Evolutionary conservation across 768 basidiomycete species (phyloP), one percentile per base, ranked within the genome.

Genomic region (Podaxis rugospora): DNA sequence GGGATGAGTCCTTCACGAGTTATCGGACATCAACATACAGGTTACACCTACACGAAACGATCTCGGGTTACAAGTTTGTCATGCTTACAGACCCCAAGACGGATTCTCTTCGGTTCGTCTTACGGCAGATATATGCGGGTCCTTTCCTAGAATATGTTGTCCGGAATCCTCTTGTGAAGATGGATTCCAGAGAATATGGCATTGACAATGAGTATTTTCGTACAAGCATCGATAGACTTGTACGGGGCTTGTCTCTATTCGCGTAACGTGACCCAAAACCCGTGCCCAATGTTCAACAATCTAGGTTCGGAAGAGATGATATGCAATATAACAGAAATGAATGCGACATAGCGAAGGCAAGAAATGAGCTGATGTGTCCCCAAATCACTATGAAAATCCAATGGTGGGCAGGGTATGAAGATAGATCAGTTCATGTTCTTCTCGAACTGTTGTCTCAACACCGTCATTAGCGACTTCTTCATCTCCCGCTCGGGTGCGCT

Each of bases 101-200:
- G 39, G 95, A 98, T 63, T 90, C 90, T 1, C 78, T 95, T 50
- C 88, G 90, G 16, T 87, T 87, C 67, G 79, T 93, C 56, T 75
- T 98, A 40, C 86, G 90, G n/a, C 90, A 93, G 69, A 85, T 98
- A 65, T 95, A 98, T 72, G 80, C 83, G n/a, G 94, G 93, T 2
- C 93, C 95, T 0, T 98, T 98, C 76, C 73, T 97, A 46, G 93
- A 97, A 72, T 93, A 88, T 69, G 94, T 97, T 32, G 93, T 95
- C 49, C 85, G 93, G 56, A 98, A 98, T 69, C 96, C 96, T 2
- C 79, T 98, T 35, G 81, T 90, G 3, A 79, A 78, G 51, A 89
- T 94, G 85, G 91, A 97, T 71, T 93, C 92, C 11, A 78, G 80
- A 66, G 87, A 87, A 64, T 82, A 84, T 51, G 96, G 96, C 23